Percentiles rank a stretch among this genome's conserved stretches.
These are phyloP conservation scores for Diplodia corticola DNA, from an alignment of 2,329 filamentous ascomycete species.

Conservation along the genomic window DNA sequence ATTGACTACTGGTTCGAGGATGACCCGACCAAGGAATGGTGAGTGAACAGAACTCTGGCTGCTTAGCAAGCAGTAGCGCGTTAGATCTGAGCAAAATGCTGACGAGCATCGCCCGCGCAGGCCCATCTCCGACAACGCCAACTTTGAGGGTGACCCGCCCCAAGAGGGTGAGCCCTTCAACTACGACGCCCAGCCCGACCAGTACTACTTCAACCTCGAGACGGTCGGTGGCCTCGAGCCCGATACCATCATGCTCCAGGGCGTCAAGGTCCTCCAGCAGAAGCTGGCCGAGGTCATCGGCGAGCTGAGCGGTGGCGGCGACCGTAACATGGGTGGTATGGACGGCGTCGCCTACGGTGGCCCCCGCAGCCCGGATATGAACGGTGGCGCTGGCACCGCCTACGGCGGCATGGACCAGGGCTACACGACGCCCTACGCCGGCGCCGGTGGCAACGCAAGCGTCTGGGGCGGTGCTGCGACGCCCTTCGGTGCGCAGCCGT, in stretches of 20 bases:
- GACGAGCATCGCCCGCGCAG: constrained; percentile 41
- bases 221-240: constrained; percentile 84
- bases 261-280: constrained; percentile 83
- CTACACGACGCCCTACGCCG: constrained; percentile 67
- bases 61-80: neutral
- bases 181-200: constrained; percentile 79
- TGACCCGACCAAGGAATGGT: constrained; percentile 83
- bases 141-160: constrained; percentile 71
- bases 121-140: constrained; percentile 79
- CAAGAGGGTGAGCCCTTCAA: constrained; percentile 86
- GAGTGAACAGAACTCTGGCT: constrained; percentile 37
- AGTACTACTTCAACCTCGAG: constrained; percentile 95
- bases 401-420: constrained; percentile 60
- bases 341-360: constrained; percentile 56
- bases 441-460: constrained; percentile 25
- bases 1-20: constrained; percentile 94
- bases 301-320: constrained; percentile 56
- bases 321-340: constrained; percentile 45
- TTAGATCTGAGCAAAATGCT: neutral
- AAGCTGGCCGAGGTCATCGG: constrained; percentile 83
- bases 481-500: constrained; percentile 21
- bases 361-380: constrained; percentile 61
- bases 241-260: constrained; percentile 83
- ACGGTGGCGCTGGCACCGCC: constrained; percentile 38
- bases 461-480: constrained; percentile 21